Evolutionary conservation across 257 asterid genomes (phyloP).

Genomic region (Solanum tarijense): DNA sequence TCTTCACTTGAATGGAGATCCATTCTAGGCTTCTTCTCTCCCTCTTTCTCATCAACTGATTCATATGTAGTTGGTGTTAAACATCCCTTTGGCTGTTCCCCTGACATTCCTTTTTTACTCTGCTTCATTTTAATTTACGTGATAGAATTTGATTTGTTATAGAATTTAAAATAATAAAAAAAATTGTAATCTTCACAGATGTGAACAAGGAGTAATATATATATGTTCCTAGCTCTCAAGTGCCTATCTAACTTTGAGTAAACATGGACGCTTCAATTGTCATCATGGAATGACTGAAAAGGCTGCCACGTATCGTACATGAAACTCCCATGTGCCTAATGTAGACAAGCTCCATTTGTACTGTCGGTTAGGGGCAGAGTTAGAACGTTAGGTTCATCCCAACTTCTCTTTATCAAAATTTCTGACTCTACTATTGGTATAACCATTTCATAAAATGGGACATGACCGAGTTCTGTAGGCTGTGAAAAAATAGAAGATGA

Average conservation of each 20-base stretch:
- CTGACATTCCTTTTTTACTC: conserved; percentile 37
- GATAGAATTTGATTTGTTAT: too few relatives aligned
- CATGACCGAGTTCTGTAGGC: background rate
- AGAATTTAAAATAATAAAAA: too few relatives aligned
- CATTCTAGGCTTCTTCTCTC: conserved; percentile 13
- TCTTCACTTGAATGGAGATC: conserved; percentile 31
- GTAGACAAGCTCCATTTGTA: background rate
- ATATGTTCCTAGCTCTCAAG: background rate
- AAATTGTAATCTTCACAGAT: too few relatives aligned
- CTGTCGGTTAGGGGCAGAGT: background rate
- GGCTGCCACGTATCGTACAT: background rate
- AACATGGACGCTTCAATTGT: background rate
- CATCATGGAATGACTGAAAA: background rate
- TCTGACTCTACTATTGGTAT: too few relatives aligned
- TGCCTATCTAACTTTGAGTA: too few relatives aligned
- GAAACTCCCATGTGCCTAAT: background rate
- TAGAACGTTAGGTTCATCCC: background rate
- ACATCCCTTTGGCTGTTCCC: conserved; percentile 56
- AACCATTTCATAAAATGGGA: too few relatives aligned
- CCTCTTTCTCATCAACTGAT: conserved; percentile 24
- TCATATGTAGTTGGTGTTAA: conserved; percentile 27
- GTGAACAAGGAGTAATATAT: background rate
- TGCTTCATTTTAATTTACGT: too few relatives aligned
- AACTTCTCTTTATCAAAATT: background rate
- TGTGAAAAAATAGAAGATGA: background rate